Evolutionary conservation across 2,329 filamentous ascomycete species (phyloP), one percentile per base, ranked within the genome.

Genomic region (Calonectria naviculata): DNA sequence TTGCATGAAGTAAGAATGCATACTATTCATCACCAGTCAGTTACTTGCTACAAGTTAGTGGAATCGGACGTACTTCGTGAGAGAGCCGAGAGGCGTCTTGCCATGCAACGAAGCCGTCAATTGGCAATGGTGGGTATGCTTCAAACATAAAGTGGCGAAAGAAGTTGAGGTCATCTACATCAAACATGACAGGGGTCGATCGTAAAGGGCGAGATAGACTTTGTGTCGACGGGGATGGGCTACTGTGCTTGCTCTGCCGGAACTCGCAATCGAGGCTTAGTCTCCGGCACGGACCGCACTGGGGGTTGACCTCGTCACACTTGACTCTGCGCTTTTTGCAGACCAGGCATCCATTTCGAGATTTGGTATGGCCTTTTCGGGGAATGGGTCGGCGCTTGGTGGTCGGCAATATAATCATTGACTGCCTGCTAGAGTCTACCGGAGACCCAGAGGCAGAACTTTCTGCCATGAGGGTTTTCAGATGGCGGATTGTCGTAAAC

Each of bases 101-200:
- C 84, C 84, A 86, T 0, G 85, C 75, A 6, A 71, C 68, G 26
- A 80, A 80, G 0, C 83, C 82, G 46, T 78, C 79, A 13, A 85
- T 76, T 2, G 84, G 84, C 0, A 85, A 63, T 3, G 84, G 78
- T 8, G 84, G 84, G 64, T 85, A 85, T 2, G 87, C 87, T 9
- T 83, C 79, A 6, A 86, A 79, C 10, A 89, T 73, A 73, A 89
- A 89, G 73, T 89, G 87, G 63, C 88, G 86, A 73, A 89, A 89
- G 78, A 88, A 87, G 24, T 85, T 82, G 78, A 89, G 82, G 67
- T 89, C 87, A 38, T 85, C 79, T 19, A 82, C 75, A 38, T 81
- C 81, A 71, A 87, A 88, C 28, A 76, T 74, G 3, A 65, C 62
- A 1, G 78, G 74, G 2, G 76, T 73, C 19, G 76, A 70, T 41